Percentiles rank a stretch among this genome's conserved stretches.
These are phyloP conservation scores for Corymbia calophylla DNA, from an alignment of 441 rosid species.

Conservation along the genomic window DNA sequence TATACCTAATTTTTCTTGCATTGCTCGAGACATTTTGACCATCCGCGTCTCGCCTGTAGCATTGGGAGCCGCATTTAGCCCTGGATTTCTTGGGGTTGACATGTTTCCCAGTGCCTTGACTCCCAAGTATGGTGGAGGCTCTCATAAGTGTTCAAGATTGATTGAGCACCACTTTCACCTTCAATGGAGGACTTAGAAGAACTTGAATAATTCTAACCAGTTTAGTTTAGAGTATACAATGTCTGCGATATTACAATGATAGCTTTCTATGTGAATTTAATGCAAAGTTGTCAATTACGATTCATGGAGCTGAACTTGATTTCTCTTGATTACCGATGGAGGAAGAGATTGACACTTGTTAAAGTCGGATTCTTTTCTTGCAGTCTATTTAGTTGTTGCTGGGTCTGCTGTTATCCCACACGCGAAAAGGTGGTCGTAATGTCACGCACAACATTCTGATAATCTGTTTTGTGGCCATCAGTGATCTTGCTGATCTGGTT, in stretches of 20 bases:
- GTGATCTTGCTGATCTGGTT: background rate
- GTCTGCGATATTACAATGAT: background rate
- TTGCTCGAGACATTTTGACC: background rate
- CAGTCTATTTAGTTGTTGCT: background rate
- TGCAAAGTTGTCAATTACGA: fast-evolving
- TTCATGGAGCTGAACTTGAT: background rate
- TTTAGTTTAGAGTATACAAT: background rate
- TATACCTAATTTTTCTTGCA: background rate
- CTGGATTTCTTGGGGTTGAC: background rate
- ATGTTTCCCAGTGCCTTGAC: background rate
- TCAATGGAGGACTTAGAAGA: background rate
- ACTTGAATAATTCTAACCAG: background rate
- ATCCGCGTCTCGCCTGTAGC: background rate
- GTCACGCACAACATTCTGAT: background rate
- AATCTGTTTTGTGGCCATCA: background rate
- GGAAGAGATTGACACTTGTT: background rate
- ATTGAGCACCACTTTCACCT: background rate
- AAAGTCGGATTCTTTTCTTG: background rate
- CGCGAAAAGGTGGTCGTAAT: background rate
- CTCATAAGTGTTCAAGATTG: background rate
- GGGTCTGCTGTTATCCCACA: background rate
- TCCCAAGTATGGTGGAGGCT: background rate
- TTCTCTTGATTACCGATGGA: background rate
- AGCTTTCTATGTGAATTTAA: background rate
- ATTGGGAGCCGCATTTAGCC: background rate